Evolutionary conservation across 2,329 filamentous ascomycete species (phyloP), one percentile per base, ranked within the genome.

Genomic region (Talaromyces amestolkiae): DNA sequence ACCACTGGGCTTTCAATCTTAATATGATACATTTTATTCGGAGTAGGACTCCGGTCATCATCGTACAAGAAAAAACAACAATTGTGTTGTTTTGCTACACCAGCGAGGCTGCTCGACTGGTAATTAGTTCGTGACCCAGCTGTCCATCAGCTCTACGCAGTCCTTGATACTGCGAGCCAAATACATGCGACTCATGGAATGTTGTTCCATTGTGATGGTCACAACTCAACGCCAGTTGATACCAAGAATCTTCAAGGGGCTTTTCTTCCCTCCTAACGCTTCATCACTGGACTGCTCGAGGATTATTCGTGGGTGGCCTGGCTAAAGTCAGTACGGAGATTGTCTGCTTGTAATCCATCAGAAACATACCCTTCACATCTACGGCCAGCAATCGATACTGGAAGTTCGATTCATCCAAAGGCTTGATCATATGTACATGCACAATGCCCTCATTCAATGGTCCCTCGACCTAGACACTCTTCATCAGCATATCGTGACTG

Each of bases 331-430:
- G 37, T 45, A 37, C 10, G 11, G 2, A 17, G 11, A 13, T 19
- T 6, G n/a, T 5, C 15, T 2, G 9, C 3, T 24, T 49, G 15
- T 22, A 10, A 6, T 45, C 17, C 8, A 22, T 22, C 6, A 19
- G 31, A 6, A 61, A 19, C 19, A 24, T 73, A 68, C 91, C 92
- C 70, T 86, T 89, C 31, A 96, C 86, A 76, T 97, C 93, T 56
- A 98, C 75, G 61, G 88, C 91, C 49, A 98, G 82, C 74, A 92
- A 88, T 74, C 89, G 87, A 78, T 97, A 97, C 71, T 91, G 85
- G 74, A 88, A 93, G 47, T 92, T 88, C 60, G 83, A 78, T 43
- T 88, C 84, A 37, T 87, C 87, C 1, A 85, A 82, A 41, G 82
- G 82, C 76, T 88, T 92, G 56, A 89, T 84, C 85, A 97, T 87